phyloP scores from a whole-genome alignment of 1,139 yeast genomes.

The Magnusiomyces paraingens region DNA sequence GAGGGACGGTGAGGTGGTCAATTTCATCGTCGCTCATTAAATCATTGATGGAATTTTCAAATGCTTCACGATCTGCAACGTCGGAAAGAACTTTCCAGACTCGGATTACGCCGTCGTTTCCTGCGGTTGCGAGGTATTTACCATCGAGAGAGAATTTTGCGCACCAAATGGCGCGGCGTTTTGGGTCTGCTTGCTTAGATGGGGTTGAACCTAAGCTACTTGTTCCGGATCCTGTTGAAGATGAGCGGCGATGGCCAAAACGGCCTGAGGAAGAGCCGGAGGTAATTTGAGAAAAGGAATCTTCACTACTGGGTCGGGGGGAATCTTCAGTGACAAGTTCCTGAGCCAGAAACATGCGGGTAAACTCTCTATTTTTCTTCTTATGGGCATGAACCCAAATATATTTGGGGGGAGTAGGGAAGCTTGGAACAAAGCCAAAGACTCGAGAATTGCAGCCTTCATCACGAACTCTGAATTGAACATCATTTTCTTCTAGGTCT shows the following conservation, averaged over 20 bases:
- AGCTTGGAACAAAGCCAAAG: slow-evolving; percentile 28
- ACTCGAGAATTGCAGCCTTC: slow-evolving; percentile 35
- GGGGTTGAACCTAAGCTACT: neutral
- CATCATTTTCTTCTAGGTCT: slow-evolving; percentile 10
- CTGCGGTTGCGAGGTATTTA: slow-evolving; percentile 75
- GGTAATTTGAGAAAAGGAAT: neutral
- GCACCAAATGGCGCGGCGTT: slow-evolving; percentile 54
- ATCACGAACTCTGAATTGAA: slow-evolving; percentile 18
- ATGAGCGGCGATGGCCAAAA: slow-evolving; percentile 5
- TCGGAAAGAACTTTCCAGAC: slow-evolving; percentile 72
- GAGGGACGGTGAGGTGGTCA: slow-evolving; percentile 1
- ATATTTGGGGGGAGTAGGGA: slow-evolving; percentile 33
- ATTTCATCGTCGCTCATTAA: slow-evolving; percentile 17
- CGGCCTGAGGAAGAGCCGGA: neutral
- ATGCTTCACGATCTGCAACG: slow-evolving; percentile 22
- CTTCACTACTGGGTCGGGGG: neutral
- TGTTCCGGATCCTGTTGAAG: slow-evolving; percentile 3
- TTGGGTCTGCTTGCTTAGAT: slow-evolving; percentile 7
- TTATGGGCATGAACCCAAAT: slow-evolving; percentile 35
- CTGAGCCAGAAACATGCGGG: slow-evolving; percentile 71
- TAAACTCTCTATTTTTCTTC: slow-evolving; percentile 35
- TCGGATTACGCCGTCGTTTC: slow-evolving; percentile 59
- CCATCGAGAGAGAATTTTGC: slow-evolving; percentile 76
- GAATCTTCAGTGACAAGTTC: slow-evolving; percentile 41
- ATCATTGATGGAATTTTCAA: slow-evolving; percentile 11